A percentile compares a stretch with the other conserved stretches of the same genome.
Evolutionary conservation across 768 basidiomycete species (phyloP).

Genomic region (Hygrophorus pudorinus): DNA sequence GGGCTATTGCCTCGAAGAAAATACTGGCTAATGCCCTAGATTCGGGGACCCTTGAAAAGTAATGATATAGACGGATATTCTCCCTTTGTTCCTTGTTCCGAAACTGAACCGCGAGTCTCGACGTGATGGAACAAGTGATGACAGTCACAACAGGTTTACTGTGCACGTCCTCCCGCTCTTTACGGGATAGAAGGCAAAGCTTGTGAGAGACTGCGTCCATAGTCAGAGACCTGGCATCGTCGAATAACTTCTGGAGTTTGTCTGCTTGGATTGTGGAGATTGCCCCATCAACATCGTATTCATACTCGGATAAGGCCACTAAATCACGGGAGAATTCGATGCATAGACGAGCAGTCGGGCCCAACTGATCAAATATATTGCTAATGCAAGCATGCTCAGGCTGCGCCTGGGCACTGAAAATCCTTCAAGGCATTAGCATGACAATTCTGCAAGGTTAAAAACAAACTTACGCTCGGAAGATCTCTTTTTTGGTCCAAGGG

Average conservation of each 20-base stretch:
- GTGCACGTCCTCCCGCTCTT: constrained; percentile 7
- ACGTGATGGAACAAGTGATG: constrained; percentile 10
- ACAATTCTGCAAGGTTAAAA: constrained; percentile 3
- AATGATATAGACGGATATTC: constrained; percentile 12
- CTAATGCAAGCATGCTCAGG: constrained; percentile 3
- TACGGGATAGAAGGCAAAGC: constrained; percentile 13
- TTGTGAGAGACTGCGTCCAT: constrained; percentile 13
- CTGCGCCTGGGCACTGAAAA: constrained; percentile 6
- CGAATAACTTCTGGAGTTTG: constrained; percentile 6
- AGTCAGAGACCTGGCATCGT: constrained; percentile 5
- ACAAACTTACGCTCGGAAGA: constrained; percentile 9
- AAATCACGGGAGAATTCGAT: constrained; percentile 4
- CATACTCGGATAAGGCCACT: neutral
- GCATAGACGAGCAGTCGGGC: constrained; percentile 12
- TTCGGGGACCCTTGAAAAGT: constrained; percentile 6
- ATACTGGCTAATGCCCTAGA: constrained; percentile 11
- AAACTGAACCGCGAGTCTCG: constrained; percentile 11
- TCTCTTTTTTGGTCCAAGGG: constrained; percentile 12
- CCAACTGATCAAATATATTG: constrained; percentile 9
- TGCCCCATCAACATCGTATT: neutral
- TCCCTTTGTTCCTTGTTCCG: constrained; percentile 10
- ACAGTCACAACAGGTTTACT: constrained; percentile 7
- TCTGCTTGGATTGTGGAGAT: neutral
- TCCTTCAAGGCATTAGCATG: constrained; percentile 7
- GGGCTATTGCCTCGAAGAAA: constrained; percentile 11